Percentiles rank a stretch among this genome's conserved stretches.
These are phyloP conservation scores for Boletus sp. DNA, from an alignment of 1,284 basidiomycete genomes.

Conservation along the genomic window DNA sequence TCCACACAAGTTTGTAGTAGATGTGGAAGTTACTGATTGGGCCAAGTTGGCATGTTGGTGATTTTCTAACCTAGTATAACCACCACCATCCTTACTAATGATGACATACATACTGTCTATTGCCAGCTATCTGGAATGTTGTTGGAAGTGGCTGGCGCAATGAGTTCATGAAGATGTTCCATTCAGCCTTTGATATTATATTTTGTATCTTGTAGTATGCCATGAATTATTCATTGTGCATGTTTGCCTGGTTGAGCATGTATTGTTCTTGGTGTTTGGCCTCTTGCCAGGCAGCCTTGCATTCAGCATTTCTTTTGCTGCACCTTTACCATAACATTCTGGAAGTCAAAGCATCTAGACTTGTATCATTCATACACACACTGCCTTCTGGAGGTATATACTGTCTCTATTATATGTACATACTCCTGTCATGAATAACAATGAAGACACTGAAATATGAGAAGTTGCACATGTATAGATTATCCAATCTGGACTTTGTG, in stretches of 20 bases:
- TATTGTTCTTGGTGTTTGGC: constrained; percentile 39
- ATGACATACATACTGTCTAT: constrained; percentile 65
- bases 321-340: constrained; percentile 13
- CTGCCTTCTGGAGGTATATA: constrained; percentile 71
- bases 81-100: constrained; percentile 50
- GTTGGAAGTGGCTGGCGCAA: constrained; percentile 84
- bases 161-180: constrained; percentile 74
- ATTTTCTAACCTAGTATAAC: not conserved
- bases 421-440: not conserved
- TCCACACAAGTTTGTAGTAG: constrained; percentile 26
- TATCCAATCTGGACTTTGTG: constrained; percentile 51
- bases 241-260: constrained; percentile 58
- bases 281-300: constrained; percentile 12
- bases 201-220: constrained; percentile 79
- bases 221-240: constrained; percentile 75
- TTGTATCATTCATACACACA: constrained; percentile 79
- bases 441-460: constrained; percentile 15
- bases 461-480: constrained; percentile 56
- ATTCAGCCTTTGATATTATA: constrained; percentile 77
- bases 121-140: constrained; percentile 93
- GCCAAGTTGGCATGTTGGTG: not conserved
- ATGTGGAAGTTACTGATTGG: not conserved
- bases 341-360: constrained; percentile 85
- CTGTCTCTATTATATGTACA: not conserved
- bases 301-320: constrained; percentile 6